phyloP scores from a whole-genome alignment of 2,329 filamentous ascomycete species.

The Erysiphe pisi region DNA sequence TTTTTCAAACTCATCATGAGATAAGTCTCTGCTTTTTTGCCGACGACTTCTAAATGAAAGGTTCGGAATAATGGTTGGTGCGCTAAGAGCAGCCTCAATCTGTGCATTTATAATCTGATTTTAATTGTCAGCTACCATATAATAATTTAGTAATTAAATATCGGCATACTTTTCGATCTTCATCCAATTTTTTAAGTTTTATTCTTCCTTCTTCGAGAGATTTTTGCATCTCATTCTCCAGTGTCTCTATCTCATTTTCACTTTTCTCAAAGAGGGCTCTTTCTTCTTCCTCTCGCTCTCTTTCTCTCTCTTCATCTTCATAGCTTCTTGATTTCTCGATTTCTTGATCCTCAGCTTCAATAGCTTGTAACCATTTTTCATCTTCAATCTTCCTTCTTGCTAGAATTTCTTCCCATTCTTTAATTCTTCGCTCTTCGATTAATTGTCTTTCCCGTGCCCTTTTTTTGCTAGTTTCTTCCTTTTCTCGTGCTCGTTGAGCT shows the following conservation, averaged over 20 bases:
- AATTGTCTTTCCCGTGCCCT: slow-evolving; percentile 31
- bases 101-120: slow-evolving; percentile 34
- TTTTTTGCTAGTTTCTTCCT: slow-evolving; percentile 30
- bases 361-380: slow-evolving; percentile 30
- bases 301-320: slow-evolving; percentile 32
- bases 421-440: slow-evolving; percentile 30
- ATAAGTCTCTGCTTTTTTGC: background rate
- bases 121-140: slow-evolving; percentile 24
- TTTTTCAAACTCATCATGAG: background rate
- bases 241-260: slow-evolving; percentile 33
- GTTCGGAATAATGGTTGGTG: slow-evolving; percentile 33
- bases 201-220: slow-evolving; percentile 33
- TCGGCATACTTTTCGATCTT: slow-evolving; percentile 32
- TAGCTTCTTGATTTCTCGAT: slow-evolving; percentile 30
- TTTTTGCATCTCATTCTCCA: slow-evolving; percentile 35
- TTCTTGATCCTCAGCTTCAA: slow-evolving; percentile 32
- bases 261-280: slow-evolving; percentile 31
- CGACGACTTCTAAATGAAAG: slow-evolving; percentile 32
- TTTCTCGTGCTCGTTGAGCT: slow-evolving; percentile 30
- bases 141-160: background rate
- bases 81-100: slow-evolving; percentile 34
- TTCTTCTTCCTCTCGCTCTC: slow-evolving; percentile 31
- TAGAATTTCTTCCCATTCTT: slow-evolving; percentile 28
- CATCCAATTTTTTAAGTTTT: slow-evolving; percentile 32
- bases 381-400: slow-evolving; percentile 30